These are phyloP conservation scores for Didymella sp. DNA, from an alignment of 2,329 filamentous ascomycete species.

Conservation along the genomic window DNA sequence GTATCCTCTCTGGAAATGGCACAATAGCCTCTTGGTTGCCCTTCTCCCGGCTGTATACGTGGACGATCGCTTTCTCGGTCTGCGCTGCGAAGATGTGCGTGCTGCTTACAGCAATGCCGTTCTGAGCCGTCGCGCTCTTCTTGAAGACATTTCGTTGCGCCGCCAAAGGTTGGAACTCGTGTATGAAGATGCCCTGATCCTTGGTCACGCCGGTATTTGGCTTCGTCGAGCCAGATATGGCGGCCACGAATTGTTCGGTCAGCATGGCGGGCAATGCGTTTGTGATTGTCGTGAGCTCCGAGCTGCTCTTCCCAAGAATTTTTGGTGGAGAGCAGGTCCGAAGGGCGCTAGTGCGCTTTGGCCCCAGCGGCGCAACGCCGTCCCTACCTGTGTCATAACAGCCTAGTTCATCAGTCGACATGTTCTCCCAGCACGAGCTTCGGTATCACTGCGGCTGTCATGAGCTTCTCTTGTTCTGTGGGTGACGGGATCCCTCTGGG, in stretches of 20 bases:
- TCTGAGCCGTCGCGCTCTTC: constrained; percentile 82
- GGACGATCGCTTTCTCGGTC: constrained; percentile 86
- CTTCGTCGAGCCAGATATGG: constrained; percentile 54
- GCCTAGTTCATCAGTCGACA: too few species aligned
- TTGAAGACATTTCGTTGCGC: constrained; percentile 83
- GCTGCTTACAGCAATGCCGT: constrained; percentile 79
- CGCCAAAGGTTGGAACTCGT: constrained; percentile 79
- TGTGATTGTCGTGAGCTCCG: constrained; percentile 17
- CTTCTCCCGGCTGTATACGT: constrained; percentile 85
- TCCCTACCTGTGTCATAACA: too few species aligned
- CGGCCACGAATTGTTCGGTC: constrained; percentile 58
- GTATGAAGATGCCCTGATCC: constrained; percentile 86
- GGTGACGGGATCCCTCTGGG: too few species aligned
- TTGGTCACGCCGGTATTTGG: constrained; percentile 62
- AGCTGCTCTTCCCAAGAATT: constrained; percentile 1
- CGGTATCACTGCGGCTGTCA: too few species aligned
- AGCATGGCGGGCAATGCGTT: constrained; percentile 51
- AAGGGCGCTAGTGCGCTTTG: too few species aligned
- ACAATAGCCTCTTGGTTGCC: constrained; percentile 89
- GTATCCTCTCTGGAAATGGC: constrained; percentile 86
- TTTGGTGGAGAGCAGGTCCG: background rate
- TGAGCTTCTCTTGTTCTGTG: too few species aligned
- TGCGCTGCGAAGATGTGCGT: constrained; percentile 92
- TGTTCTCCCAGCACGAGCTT: too few species aligned
- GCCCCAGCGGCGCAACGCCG: too few species aligned